Evolutionary conservation across 2,329 filamentous ascomycete species (phyloP).

Genomic region (Xylaria sp.): DNA sequence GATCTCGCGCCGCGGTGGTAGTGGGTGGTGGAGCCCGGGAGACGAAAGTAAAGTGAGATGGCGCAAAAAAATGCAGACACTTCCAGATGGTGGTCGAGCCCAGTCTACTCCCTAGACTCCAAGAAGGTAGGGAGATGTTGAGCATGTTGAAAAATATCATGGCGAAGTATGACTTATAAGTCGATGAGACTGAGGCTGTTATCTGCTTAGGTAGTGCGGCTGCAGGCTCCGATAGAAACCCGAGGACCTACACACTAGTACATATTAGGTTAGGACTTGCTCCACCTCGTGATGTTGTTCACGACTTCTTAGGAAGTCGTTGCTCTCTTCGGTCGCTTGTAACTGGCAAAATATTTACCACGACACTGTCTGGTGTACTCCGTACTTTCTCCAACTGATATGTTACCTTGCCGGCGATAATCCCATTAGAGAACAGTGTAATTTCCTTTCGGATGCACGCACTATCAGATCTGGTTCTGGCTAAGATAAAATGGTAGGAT

Average conservation of each 20-base stretch:
- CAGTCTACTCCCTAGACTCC: not conserved
- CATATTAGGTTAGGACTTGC: no score
- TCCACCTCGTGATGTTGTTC: not conserved
- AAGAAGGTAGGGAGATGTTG: conserved; percentile 3
- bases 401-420: not conserved
- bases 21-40: no score
- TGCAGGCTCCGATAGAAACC: no score
- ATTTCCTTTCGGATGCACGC: conserved; percentile 19
- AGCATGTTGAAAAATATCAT: not conserved
- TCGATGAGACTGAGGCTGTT: not conserved
- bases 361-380: not conserved
- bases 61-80: not conserved
- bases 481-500: not conserved
- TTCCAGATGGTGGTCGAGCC: not conserved
- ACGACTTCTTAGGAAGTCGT: not conserved
- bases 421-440: conserved; percentile 14
- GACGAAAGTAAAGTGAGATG: conserved; percentile 12
- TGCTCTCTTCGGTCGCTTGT: no score
- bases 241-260: no score
- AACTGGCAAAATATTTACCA: not conserved
- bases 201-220: not conserved
- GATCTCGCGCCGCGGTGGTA: no score
- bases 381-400: not conserved
- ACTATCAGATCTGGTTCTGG: conserved; percentile 20
- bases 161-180: not conserved